Conservation (phyloP, 2,329 filamentous ascomycete species). For the Penicillium verrucosum region DNA sequence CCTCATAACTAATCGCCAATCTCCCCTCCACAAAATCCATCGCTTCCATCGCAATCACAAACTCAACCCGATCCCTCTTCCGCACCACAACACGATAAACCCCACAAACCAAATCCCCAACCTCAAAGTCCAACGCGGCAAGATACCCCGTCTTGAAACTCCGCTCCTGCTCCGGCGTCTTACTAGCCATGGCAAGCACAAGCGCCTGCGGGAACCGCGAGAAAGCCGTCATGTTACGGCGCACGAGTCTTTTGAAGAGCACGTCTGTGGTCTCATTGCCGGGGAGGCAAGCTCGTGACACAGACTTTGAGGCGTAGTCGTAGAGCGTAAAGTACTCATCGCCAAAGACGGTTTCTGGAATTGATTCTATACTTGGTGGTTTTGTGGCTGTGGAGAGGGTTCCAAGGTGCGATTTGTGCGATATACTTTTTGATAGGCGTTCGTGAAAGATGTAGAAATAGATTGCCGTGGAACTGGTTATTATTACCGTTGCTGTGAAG, state of each 20-base stretch:
- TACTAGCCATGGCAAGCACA: conserved; percentile 23
- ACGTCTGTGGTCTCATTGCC: conserved; percentile 10
- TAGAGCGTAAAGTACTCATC: conserved; percentile 21
- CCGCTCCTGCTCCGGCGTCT: conserved; percentile 9
- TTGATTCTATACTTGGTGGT: conserved; percentile 20
- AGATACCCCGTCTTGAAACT: conserved; percentile 30
- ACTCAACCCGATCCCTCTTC: conserved; percentile 29
- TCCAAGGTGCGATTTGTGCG: conserved; percentile 19
- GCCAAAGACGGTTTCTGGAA: conserved; percentile 22
- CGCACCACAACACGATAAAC: conserved; percentile 29
- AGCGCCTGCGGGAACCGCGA: conserved; percentile 34
- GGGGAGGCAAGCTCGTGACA: conserved; percentile 22
- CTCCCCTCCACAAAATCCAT: conserved; percentile 21
- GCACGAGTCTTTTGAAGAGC: conserved; percentile 30
- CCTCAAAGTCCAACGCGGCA: conserved; percentile 25
- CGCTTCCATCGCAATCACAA: conserved; percentile 25
- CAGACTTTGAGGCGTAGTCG: conserved; percentile 22
- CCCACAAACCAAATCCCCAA: conserved; percentile 34
- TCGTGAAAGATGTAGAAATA: conserved; percentile 26
- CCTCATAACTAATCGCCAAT: conserved; percentile 22
- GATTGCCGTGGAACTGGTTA: conserved; percentile 18
- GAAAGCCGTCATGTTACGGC: conserved; percentile 35
- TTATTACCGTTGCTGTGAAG: conserved; percentile 14
- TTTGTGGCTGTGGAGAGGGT: conserved; percentile 12
- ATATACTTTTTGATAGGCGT: conserved; percentile 23